Evolutionary conservation across 495 filamentous ascomycete species (phyloP).

Genomic region (Clavariopsis aquatica): DNA sequence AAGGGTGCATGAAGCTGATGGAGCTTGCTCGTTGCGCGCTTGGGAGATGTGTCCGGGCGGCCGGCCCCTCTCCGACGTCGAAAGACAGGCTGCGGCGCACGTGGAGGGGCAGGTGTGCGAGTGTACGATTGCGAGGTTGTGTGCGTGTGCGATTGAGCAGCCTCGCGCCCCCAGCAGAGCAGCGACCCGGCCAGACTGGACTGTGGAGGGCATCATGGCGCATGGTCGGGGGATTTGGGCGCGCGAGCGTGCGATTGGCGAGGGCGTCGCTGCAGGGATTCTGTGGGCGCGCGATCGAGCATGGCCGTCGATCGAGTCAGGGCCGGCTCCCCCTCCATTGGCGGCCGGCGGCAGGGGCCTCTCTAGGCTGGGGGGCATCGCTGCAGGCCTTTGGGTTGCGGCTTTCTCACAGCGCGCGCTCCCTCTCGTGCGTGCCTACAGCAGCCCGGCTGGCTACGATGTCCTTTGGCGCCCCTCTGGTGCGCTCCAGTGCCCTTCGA

Average conservation of each 20-base stretch:
- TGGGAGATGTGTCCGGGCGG: background rate
- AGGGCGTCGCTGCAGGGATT: background rate
- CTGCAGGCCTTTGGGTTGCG: no score
- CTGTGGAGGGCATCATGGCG: background rate
- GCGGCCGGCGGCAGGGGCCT: constrained; percentile 3
- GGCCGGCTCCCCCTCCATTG: background rate
- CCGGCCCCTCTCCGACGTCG: background rate
- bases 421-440: constrained; percentile 1
- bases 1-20: background rate
- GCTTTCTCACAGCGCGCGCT: background rate
- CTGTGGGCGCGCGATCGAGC: no score
- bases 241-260: background rate
- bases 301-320: constrained; percentile 20
- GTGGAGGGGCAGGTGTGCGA: no score
- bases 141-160: no score
- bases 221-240: background rate
- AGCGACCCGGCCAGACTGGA: no score
- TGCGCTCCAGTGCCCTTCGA: no score
- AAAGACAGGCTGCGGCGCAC: background rate
- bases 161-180: no score
- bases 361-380: no score
- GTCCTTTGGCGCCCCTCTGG: no score
- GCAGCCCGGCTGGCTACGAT: background rate
- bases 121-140: no score
- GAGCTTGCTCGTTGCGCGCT: background rate